Base-by-base conservation (phyloP, 169 alveolate species). In the Condylostoma magnum region DNA sequence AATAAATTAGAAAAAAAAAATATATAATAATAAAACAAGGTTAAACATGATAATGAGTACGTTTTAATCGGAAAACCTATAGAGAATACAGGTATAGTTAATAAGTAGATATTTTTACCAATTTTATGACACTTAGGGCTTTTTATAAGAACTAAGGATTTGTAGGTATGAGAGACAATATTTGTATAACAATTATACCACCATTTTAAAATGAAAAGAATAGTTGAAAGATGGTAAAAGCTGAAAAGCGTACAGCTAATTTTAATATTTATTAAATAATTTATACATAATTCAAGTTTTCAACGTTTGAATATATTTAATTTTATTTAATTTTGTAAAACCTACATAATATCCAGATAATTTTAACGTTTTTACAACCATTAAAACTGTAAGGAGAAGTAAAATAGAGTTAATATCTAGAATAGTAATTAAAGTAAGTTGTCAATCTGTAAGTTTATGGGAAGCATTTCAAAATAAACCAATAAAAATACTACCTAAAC, bases 121-220 rank as follows among this genome's bases (percentile, higher is more conserved):
- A 55, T 8, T 27, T 55, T 55, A 55, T 55, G 52, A 55, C 67
- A 15, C 6, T 55, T 55, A 22, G 67, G 67, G 30, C 67, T 18
- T 18, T 12, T 20, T 20, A 55, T 20, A n/a, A n/a, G n/a, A n/a
- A n/a, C n/a, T n/a, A n/a, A n/a, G n/a, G n/a, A n/a, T n/a, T n/a
- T n/a, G n/a, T n/a, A n/a, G n/a, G n/a, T n/a, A n/a, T n/a, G n/a
- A n/a, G n/a, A n/a, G n/a, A n/a, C n/a, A n/a, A n/a, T n/a, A n/a
- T n/a, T n/a, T n/a, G n/a, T n/a, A n/a, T n/a, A n/a, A n/a, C n/a
- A n/a, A n/a, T n/a, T n/a, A n/a, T n/a, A n/a, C n/a, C n/a, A n/a
- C n/a, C n/a, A n/a, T n/a, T n/a, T n/a, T n/a, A n/a, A n/a, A n/a
- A n/a, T n/a, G n/a, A n/a, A n/a, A n/a, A n/a, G n/a, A n/a, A n/a